These are phyloP conservation scores for Tolypocladium guangdongense DNA, from an alignment of 2,329 filamentous ascomycete species.

Conservation along the genomic window DNA sequence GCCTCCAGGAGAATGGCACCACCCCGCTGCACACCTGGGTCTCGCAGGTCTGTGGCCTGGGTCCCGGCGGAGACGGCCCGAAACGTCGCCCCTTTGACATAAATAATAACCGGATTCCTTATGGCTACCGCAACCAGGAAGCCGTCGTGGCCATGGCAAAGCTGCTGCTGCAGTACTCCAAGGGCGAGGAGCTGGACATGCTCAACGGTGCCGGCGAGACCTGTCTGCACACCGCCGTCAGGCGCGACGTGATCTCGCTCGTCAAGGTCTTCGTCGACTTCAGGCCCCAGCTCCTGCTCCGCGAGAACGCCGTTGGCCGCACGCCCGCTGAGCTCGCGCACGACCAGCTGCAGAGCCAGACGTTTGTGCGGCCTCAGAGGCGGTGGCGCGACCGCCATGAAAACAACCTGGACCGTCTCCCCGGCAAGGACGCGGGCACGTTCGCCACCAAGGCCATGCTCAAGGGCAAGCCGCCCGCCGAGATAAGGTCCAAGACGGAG, in stretches of 20 bases:
- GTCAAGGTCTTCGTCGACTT: slow-evolving; percentile 38
- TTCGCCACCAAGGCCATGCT: slow-evolving; percentile 1
- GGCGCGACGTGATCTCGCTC: slow-evolving; percentile 22
- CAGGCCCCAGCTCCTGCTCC: slow-evolving; percentile 48
- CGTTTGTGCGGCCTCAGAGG: slow-evolving; percentile 16
- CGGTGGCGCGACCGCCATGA: background rate
- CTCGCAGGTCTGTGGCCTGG: slow-evolving; percentile 13
- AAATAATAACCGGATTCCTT: slow-evolving; percentile 3
- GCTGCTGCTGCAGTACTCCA: slow-evolving; percentile 42
- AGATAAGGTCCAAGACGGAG: slow-evolving; percentile 10
- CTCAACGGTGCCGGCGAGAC: slow-evolving; percentile 57
- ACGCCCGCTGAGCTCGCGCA: slow-evolving; percentile 60
- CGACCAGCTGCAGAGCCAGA: slow-evolving; percentile 36
- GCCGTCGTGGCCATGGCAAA: slow-evolving; percentile 31
- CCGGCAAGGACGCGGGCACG: slow-evolving; percentile 1
- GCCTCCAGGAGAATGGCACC: slow-evolving; percentile 36
- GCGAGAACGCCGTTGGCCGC: slow-evolving; percentile 66
- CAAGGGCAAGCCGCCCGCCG: slow-evolving; percentile 7
- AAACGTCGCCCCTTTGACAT: slow-evolving; percentile 5
- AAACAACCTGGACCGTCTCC: slow-evolving; percentile 5
- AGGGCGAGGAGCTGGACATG: slow-evolving; percentile 43
- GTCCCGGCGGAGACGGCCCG: slow-evolving; percentile 1
- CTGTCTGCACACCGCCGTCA: slow-evolving; percentile 47
- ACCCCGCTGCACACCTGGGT: slow-evolving; percentile 57
- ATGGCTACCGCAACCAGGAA: slow-evolving; percentile 13